Percentiles rank a stretch among this genome's conserved stretches.
These are phyloP conservation scores for Turnera subulata DNA, from an alignment of 345 rosid species.

Conservation along the genomic window DNA sequence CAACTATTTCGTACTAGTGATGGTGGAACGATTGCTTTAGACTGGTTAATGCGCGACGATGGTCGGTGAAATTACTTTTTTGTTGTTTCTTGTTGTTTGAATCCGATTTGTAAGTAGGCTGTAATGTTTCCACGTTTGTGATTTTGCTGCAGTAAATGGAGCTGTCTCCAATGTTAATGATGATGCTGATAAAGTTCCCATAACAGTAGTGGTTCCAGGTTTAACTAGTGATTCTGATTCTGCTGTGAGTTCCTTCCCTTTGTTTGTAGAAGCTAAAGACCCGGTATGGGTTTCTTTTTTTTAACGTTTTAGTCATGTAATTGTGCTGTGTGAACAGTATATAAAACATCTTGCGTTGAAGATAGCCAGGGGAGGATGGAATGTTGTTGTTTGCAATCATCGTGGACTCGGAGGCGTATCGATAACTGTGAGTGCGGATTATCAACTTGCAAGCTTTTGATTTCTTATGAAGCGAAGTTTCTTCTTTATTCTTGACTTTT, in stretches of 20 bases:
- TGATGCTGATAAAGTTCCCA: constrained; percentile 48
- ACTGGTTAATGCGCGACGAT: constrained; percentile 63
- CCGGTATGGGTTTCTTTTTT: too few relatives aligned
- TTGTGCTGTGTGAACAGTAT: constrained; percentile 33
- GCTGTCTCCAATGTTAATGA: constrained; percentile 19
- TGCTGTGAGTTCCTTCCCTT: constrained; percentile 38
- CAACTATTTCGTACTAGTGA: constrained; percentile 66
- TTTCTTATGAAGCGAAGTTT: too few relatives aligned
- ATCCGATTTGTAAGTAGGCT: too few relatives aligned
- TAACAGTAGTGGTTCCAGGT: constrained; percentile 64
- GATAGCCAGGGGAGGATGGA: constrained; percentile 68
- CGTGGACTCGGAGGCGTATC: constrained; percentile 91
- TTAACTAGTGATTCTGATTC: constrained; percentile 67
- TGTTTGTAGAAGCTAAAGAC: too few relatives aligned
- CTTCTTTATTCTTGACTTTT: too few relatives aligned
- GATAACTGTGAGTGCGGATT: constrained; percentile 58
- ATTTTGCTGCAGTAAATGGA: constrained; percentile 25
- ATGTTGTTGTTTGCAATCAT: constrained; percentile 87
- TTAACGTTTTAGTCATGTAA: too few relatives aligned
- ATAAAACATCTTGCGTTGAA: constrained; percentile 68
- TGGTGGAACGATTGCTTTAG: constrained; percentile 89
- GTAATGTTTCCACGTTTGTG: too few relatives aligned
- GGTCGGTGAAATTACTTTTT: constrained; percentile 30
- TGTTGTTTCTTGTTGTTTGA: too few relatives aligned
- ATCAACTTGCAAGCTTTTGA: too few relatives aligned